Percentiles rank a stretch among this genome's conserved stretches.
Conservation (phyloP, 2,329 filamentous ascomycete species). For the Aspergillus sp. region DNA sequence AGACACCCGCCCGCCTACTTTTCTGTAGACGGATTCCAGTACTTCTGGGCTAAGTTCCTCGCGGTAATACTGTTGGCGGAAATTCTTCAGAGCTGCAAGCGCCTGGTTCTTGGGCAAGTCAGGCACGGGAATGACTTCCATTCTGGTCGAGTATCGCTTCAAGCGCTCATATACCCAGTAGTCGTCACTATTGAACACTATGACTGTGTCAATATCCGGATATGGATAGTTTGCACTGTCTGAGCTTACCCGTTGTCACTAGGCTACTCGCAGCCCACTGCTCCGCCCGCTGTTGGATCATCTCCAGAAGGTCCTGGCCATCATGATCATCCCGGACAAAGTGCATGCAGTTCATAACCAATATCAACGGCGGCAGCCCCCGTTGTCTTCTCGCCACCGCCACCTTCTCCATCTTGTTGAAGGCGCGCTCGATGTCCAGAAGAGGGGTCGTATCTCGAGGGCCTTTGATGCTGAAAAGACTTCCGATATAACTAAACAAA, state of each 20-base stretch:
- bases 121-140: slow-evolving; percentile 81
- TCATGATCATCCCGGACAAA: slow-evolving; percentile 84
- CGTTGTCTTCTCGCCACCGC: slow-evolving; percentile 56
- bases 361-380: slow-evolving; percentile 62
- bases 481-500: slow-evolving; percentile 56
- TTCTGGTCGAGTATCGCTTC: slow-evolving; percentile 83
- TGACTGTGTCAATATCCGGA: slow-evolving; percentile 2
- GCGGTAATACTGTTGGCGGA: slow-evolving; percentile 67
- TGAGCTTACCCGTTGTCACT: slow-evolving; percentile 53
- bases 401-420: slow-evolving; percentile 97
- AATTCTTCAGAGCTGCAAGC: slow-evolving; percentile 64
- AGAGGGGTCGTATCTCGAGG: slow-evolving; percentile 86
- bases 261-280: slow-evolving; percentile 91
- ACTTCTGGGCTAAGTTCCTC: slow-evolving; percentile 45
- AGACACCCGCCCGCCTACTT: slow-evolving; percentile 76
- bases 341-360: slow-evolving; percentile 93
- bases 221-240: neutral
- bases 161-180: slow-evolving; percentile 97
- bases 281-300: slow-evolving; percentile 90
- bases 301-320: slow-evolving; percentile 83
- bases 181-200: slow-evolving; percentile 93
- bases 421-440: slow-evolving; percentile 87
- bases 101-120: slow-evolving; percentile 75
- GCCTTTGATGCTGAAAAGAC: slow-evolving; percentile 87
- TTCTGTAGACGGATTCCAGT: slow-evolving; percentile 72